Conservation (phyloP, 2,329 filamentous ascomycete genomes). For the Chaetothyriales sp. region DNA sequence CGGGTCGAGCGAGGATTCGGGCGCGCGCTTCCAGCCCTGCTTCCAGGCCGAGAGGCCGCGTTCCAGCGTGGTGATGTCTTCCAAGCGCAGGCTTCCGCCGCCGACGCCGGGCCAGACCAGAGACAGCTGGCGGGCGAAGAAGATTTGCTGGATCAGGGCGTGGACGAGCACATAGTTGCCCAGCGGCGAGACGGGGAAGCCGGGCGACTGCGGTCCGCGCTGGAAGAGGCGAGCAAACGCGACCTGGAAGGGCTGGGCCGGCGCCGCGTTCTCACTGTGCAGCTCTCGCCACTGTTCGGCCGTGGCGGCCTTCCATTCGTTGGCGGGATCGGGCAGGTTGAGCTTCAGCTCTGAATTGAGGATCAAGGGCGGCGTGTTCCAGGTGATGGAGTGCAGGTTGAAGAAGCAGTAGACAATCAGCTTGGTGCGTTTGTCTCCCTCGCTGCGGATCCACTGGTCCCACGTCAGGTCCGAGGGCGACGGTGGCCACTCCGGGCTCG, state of each 20-base stretch:
- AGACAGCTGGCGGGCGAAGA: slow-evolving; percentile 36
- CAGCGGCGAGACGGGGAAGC: slow-evolving; percentile 32
- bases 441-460: slow-evolving; percentile 41
- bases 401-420: slow-evolving; percentile 45
- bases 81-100: slow-evolving; percentile 30
- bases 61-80: slow-evolving; percentile 34
- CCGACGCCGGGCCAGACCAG: slow-evolving; percentile 31
- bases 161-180: slow-evolving; percentile 43
- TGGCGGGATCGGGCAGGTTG: slow-evolving; percentile 40
- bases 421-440: slow-evolving; percentile 42
- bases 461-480: slow-evolving; percentile 31
- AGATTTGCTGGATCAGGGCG: slow-evolving; percentile 42
- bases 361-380: slow-evolving; percentile 46
- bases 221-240: slow-evolving; percentile 33
- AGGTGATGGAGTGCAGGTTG: slow-evolving; percentile 48
- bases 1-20: slow-evolving; percentile 41
- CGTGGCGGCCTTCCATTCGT: slow-evolving; percentile 42
- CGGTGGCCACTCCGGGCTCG: slow-evolving; percentile 14
- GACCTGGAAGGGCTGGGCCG: slow-evolving; percentile 27
- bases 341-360: slow-evolving; percentile 42
- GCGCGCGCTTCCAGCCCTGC: slow-evolving; percentile 38
- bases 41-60: slow-evolving; percentile 39
- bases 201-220: slow-evolving; percentile 25
- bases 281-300: slow-evolving; percentile 36
- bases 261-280: slow-evolving; percentile 11